Evolutionary conservation across 2,329 filamentous ascomycete species (phyloP), one percentile per base, ranked within the genome.

Genomic region (Cercospora sojina): DNA sequence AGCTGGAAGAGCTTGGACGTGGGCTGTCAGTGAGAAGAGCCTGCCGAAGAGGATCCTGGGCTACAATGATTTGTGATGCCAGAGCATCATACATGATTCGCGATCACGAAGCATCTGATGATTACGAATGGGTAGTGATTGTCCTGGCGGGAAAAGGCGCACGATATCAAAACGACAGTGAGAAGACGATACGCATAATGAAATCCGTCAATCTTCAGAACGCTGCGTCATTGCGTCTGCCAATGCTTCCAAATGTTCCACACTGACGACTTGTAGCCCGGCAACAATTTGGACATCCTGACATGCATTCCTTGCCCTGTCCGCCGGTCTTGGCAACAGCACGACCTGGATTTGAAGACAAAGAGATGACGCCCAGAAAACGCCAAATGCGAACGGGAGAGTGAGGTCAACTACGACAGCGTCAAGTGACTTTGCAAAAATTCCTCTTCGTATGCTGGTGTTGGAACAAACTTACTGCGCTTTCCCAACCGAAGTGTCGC

Each of bases 11-110:
- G 81, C 80, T 32, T 83, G 80, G 79, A 77, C 76, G 9, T 83
- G 80, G 80, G 80, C 78, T 20, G 77, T 79, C 55, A 74, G 75
- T 62, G 79, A 84, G 66, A 80, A 79, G 70, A 77, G 78, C 3
- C 66, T 84, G 62, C 76, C 80, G 60, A 84, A 82, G 74, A 76
- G 80, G 32, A 78, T 83, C 51, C 73, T 84, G 61, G 83, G 82
- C 5, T 84, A 82, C 73, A 84, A 84, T 71, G 82, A 84, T 71
- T 78, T 84, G 47, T 84, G 71, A 77, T 69, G 27, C 53, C 23
- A 4, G 31, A 35, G 27, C 47, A 53, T 53, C 12, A 53, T 29
- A 23, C 23, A 53, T 53, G 47, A 53, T 53, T 53, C 47, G 29
- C 47, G 47, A 53, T 53, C 23, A 53, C 47, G 47, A 53, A 53